Conservation (phyloP, 306 rosid genomes). For the Neltuma alba region DNA sequence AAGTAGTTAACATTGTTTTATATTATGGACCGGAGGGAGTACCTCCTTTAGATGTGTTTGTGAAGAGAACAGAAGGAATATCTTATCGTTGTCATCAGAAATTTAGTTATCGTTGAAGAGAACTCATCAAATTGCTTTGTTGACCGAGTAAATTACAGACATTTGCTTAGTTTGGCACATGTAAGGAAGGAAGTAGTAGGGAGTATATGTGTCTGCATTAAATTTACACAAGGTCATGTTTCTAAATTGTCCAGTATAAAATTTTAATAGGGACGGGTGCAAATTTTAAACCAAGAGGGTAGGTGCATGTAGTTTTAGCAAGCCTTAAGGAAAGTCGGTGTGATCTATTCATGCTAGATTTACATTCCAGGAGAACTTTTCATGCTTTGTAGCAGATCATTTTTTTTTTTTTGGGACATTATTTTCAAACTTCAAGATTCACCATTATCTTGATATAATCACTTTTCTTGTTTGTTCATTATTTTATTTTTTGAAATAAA, state of each 20-base stretch:
- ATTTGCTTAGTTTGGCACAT: neutral
- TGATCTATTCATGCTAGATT: neutral
- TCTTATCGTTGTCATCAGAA: neutral
- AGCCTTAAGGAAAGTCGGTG: neutral
- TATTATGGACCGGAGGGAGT: too few species aligned
- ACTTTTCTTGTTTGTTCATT: neutral
- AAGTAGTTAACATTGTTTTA: too few species aligned
- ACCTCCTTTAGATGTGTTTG: neutral
- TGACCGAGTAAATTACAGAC: neutral
- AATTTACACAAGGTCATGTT: neutral
- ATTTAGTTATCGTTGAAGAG: neutral
- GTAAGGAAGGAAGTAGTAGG: neutral
- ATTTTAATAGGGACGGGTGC: neutral
- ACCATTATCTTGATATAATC: neutral
- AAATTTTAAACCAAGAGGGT: neutral
- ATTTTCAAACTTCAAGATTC: conserved; percentile 4
- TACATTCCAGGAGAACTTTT: neutral
- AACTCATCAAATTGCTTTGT: neutral
- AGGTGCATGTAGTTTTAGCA: neutral
- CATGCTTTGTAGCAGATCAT: neutral
- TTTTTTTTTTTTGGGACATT: too few species aligned
- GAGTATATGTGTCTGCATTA: neutral
- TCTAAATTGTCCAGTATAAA: neutral
- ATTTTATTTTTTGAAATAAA: conserved; percentile 36
- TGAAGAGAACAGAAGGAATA: neutral